These are phyloP conservation scores for Myxozyma geophila DNA, from an alignment of 805 yeast species.

Conservation along the genomic window DNA sequence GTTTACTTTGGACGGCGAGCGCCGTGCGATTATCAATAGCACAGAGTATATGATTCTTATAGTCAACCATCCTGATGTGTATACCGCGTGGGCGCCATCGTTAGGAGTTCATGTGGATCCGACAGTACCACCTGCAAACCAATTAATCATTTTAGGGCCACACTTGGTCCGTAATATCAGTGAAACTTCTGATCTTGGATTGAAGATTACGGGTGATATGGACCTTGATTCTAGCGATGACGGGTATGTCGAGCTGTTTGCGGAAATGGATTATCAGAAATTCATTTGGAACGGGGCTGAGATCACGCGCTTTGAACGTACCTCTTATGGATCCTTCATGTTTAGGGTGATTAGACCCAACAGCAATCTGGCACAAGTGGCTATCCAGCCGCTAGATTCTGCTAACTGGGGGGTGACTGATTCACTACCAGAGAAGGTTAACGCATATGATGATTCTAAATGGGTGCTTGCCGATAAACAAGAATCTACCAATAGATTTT, in stretches of 20 bases:
- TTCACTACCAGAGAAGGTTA: constrained; percentile 17
- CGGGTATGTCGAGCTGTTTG: constrained; percentile 23
- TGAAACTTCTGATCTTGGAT: background rate
- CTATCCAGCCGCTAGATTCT: constrained; percentile 14
- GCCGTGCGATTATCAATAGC: constrained; percentile 8
- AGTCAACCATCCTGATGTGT: constrained; percentile 24
- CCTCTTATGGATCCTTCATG: constrained; percentile 19
- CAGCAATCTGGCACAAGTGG: constrained; percentile 17
- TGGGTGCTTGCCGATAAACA: constrained; percentile 22
- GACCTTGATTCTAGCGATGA: constrained; percentile 23
- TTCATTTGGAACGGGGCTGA: constrained; percentile 25
- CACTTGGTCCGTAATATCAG: constrained; percentile 30
- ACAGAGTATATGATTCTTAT: constrained; percentile 17
- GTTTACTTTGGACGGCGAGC: constrained; percentile 17
- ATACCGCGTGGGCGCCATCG: constrained; percentile 29
- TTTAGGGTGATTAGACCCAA: constrained; percentile 22
- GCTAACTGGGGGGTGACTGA: constrained; percentile 22
- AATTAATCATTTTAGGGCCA: constrained; percentile 29
- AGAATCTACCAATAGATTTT: constrained; percentile 16
- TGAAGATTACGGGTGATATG: constrained; percentile 21
- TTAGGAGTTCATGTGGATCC: constrained; percentile 19
- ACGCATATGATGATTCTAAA: constrained; percentile 24
- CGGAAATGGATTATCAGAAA: constrained; percentile 5
- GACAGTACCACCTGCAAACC: constrained; percentile 9
- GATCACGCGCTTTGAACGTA: constrained; percentile 1